phyloP scores from a whole-genome alignment of 2,329 filamentous ascomycete genomes.

The Xylariaceae sp. region DNA sequence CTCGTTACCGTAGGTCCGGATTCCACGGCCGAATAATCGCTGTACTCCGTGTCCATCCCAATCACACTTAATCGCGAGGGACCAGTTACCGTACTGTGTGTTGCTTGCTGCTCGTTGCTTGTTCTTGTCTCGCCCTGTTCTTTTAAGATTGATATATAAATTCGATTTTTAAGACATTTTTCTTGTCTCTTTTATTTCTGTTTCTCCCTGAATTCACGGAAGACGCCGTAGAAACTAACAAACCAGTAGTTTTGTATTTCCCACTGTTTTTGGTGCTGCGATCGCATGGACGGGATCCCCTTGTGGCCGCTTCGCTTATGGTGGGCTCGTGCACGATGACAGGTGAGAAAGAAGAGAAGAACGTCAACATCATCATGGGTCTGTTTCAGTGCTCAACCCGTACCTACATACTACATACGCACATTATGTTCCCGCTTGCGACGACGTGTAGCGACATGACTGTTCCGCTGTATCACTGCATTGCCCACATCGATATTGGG shows the following conservation, averaged over 20 bases:
- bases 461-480: neutral
- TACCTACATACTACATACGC: neutral
- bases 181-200: too few relatives aligned
- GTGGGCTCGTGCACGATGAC: neutral
- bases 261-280: neutral
- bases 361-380: neutral
- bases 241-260: neutral
- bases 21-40: neutral
- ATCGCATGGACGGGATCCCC: neutral
- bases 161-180: too few relatives aligned
- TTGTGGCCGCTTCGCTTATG: neutral
- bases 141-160: too few relatives aligned
- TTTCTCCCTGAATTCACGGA: too few relatives aligned
- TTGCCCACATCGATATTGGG: neutral
- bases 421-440: neutral
- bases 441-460: neutral
- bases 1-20: neutral
- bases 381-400: conserved; percentile 1
- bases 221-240: neutral
- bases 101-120: too few relatives aligned
- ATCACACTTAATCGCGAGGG: too few relatives aligned
- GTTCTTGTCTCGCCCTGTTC: too few relatives aligned
- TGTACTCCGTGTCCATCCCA: neutral
- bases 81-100: too few relatives aligned
- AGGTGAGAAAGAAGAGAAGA: neutral